phyloP scores from a whole-genome alignment of 768 basidiomycete species.

The Boletus rubroflammeus region DNA sequence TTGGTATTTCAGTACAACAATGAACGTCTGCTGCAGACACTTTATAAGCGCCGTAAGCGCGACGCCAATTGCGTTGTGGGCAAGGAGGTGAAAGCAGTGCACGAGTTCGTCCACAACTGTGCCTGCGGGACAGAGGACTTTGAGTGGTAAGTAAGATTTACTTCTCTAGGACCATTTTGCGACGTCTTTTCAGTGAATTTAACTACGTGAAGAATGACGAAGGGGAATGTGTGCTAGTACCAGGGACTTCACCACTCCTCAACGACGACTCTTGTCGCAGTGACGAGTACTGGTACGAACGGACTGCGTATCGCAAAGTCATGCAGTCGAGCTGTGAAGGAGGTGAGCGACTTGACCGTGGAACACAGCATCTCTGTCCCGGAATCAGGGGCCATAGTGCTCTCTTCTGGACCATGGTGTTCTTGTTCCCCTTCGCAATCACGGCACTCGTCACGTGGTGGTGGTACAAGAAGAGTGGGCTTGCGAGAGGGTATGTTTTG shows the following conservation, averaged over 20 bases:
- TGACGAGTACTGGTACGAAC: conserved; percentile 87
- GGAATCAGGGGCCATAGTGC: conserved; percentile 69
- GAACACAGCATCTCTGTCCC: conserved; percentile 72
- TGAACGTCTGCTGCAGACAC: conserved; percentile 46
- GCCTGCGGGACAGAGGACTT: conserved; percentile 74
- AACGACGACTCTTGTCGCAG: conserved; percentile 59
- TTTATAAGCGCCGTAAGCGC: conserved; percentile 87
- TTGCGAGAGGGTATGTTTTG: conserved; percentile 64
- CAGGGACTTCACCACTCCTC: conserved; percentile 61
- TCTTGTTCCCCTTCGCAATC: conserved; percentile 73
- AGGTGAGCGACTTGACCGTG: conserved; percentile 75
- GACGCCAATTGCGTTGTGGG: conserved; percentile 84
- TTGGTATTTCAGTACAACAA: neutral
- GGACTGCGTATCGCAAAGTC: conserved; percentile 88
- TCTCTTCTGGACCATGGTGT: conserved; percentile 81
- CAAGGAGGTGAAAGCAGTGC: conserved; percentile 49
- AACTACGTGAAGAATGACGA: conserved; percentile 70
- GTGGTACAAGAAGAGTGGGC: conserved; percentile 74
- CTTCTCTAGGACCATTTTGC: neutral
- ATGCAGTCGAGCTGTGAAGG: conserved; percentile 85
- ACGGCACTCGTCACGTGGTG: conserved; percentile 76
- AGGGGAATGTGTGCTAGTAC: conserved; percentile 74
- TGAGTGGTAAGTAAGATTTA: conserved; percentile 69
- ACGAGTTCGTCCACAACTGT: conserved; percentile 65
- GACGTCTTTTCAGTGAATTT: conserved; percentile 66